Base-by-base conservation (phyloP, 2,329 filamentous ascomycete genomes). In the Diaporthe nobilis region DNA sequence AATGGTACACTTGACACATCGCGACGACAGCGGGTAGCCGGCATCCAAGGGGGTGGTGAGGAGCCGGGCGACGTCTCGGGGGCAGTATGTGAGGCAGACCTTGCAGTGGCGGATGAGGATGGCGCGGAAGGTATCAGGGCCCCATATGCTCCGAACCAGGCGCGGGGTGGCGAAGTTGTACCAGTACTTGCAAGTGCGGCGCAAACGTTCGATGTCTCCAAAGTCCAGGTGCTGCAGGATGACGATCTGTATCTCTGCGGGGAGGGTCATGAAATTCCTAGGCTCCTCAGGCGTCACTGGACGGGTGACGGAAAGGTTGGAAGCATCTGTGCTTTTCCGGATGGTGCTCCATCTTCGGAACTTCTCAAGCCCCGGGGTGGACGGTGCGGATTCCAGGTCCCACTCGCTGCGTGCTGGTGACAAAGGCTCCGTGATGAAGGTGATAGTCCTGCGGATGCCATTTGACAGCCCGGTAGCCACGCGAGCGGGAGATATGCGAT, bases 191-290 rank as follows among this genome's bases (percentile, higher is more conserved):
- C 84, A 87, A 13, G 86, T 86, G 37, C 83, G 81, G 15, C 87
- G 84, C 22, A 88, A 80, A 22, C 82, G 82, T 77, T 86, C 83
- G 25, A 88, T 82, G 77, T 87, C 84, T 53, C 84, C 85, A 73
- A 87, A 87, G 73, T 82, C 81, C 71, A 87, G 84, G 31, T 84
- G 78, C 31, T 79, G 77, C n/a, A 87, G 78, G 55, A 88, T 82
- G 78, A 84, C 79, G 58, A 87, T 79, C 71, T 87, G 85, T 8
- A 88, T 77, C 78, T 88, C 87, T 10, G 80, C 80, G 5, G 87
- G 86, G 0, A 88, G 81, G 37, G 80, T 80, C 49, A 86, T 78
- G 5, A 88, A 77, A 71, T 25, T 77, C 63, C 67, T 31, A 17
- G 75, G 75, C 51, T 75, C 68, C n/a, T 34, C 53, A 1, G 31